Conservation (phyloP, 352 stramenopile species). For the Globisporangium sylvaticum region DNA sequence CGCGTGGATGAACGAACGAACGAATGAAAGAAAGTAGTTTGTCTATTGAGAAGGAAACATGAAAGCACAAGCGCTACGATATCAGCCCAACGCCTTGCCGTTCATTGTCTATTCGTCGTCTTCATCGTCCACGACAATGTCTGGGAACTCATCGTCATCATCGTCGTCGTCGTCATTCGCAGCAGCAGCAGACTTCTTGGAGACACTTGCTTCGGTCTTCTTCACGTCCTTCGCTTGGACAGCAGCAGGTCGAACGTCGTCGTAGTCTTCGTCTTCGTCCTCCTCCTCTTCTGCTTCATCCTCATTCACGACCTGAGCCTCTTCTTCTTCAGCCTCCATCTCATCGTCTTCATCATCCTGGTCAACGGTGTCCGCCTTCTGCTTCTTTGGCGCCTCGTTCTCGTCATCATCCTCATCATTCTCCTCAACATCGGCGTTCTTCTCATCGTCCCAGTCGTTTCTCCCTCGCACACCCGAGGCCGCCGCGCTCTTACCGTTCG, state of each 20-base stretch:
- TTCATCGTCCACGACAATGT: slow-evolving; percentile 77
- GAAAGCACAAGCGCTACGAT: neutral
- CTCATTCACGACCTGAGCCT: slow-evolving; percentile 19
- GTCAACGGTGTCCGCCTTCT: slow-evolving; percentile 16
- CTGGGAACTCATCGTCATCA: slow-evolving; percentile 78
- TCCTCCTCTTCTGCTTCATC: slow-evolving; percentile 19
- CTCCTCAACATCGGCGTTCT: slow-evolving; percentile 8
- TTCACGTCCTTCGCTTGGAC: neutral
- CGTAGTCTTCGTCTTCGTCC: slow-evolving; percentile 21
- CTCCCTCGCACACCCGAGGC: slow-evolving; percentile 23
- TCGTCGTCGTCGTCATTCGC: slow-evolving; percentile 25
- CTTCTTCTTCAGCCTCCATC: slow-evolving; percentile 18
- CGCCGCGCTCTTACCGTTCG: neutral
- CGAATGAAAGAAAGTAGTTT: neutral
- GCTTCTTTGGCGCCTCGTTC: slow-evolving; percentile 19
- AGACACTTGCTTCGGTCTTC: neutral
- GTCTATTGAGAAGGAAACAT: slow-evolving; percentile 1
- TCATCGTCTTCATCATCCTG: slow-evolving; percentile 21
- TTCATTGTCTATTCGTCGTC: slow-evolving; percentile 34
- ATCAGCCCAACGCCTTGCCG: neutral
- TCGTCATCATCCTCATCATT: slow-evolving; percentile 7
- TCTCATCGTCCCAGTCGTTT: slow-evolving; percentile 40
- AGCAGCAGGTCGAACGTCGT: slow-evolving; percentile 9
- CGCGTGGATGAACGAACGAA: neutral
- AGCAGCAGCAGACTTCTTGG: neutral